Percentiles rank a stretch among this genome's conserved stretches.
Conservation (phyloP, 1,139 yeast genomes). For the Blastobotrys proliferans region DNA sequence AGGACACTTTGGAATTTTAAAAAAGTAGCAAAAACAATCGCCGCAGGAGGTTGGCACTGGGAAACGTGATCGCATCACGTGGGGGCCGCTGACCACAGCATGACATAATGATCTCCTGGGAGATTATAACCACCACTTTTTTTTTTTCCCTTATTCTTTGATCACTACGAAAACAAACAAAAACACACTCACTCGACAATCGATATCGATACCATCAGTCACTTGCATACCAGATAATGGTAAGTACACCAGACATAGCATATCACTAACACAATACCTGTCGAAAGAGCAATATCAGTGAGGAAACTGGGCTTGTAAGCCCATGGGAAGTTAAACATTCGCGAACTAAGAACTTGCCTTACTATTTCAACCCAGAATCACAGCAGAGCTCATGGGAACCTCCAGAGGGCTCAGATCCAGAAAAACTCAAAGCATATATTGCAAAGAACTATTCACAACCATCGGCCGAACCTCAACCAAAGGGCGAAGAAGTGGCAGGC, state of each 20-base stretch:
- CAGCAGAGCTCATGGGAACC: slow-evolving; percentile 87
- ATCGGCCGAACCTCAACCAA: slow-evolving; percentile 19
- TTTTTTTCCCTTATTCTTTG: neutral
- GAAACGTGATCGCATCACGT: too few relatives aligned
- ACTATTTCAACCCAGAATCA: slow-evolving; percentile 67
- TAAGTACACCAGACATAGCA: neutral
- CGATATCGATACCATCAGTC: neutral
- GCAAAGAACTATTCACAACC: slow-evolving; percentile 32
- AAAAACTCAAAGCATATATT: slow-evolving; percentile 55
- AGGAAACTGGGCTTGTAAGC: slow-evolving; percentile 69
- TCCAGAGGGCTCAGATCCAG: slow-evolving; percentile 76
- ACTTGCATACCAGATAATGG: neutral
- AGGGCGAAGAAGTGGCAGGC: slow-evolving; percentile 43
- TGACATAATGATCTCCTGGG: neutral
- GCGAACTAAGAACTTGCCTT: slow-evolving; percentile 77
- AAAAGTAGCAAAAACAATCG: too few relatives aligned
- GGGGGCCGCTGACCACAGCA: neutral
- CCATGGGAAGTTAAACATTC: slow-evolving; percentile 84
- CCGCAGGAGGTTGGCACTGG: too few relatives aligned
- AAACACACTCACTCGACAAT: neutral
- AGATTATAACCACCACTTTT: neutral
- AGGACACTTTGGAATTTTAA: too few relatives aligned
- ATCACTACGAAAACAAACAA: too few relatives aligned
- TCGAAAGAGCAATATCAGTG: slow-evolving; percentile 14
- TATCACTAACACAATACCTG: neutral